Percentiles rank a stretch among this genome's conserved stretches.
These are phyloP conservation scores for Fusarium succisae DNA, from an alignment of 2,329 filamentous ascomycete genomes.

Conservation along the genomic window DNA sequence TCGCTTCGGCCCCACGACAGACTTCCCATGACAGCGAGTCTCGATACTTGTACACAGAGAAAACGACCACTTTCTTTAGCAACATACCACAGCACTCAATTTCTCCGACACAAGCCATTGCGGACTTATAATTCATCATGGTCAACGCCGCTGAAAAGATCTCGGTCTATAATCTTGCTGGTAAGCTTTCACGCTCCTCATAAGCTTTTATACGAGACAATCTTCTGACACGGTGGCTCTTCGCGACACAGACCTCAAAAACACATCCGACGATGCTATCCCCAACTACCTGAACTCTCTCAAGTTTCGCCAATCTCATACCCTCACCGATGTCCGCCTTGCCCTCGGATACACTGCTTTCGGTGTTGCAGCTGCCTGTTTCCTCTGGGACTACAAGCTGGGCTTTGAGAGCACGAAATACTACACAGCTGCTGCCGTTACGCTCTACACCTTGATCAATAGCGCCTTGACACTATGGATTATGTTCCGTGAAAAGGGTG, in stretches of 20 bases:
- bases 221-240: constrained; percentile 43
- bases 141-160: constrained; percentile 61
- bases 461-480: constrained; percentile 84
- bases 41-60: constrained; percentile 23
- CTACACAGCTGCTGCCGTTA: constrained; percentile 83
- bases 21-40: constrained; percentile 16
- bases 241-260: constrained; percentile 80
- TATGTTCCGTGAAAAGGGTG: constrained; percentile 80
- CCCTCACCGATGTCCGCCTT: constrained; percentile 83
- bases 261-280: constrained; percentile 94
- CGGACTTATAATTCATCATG: constrained; percentile 40
- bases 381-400: constrained; percentile 89
- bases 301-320: constrained; percentile 84
- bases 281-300: constrained; percentile 92
- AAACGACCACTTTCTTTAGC: not conserved
- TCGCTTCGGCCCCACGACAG: constrained; percentile 26
- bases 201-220: not conserved
- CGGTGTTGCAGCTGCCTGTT: constrained; percentile 80
- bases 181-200: constrained; percentile 49
- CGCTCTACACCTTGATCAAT: constrained; percentile 82
- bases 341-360: constrained; percentile 86
- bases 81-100: constrained; percentile 8
- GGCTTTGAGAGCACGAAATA: constrained; percentile 88
- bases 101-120: not conserved
- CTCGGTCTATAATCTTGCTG: constrained; percentile 73